Base-by-base conservation (phyloP, 2,329 filamentous ascomycete genomes). In the Cyclaneusma minus region DNA sequence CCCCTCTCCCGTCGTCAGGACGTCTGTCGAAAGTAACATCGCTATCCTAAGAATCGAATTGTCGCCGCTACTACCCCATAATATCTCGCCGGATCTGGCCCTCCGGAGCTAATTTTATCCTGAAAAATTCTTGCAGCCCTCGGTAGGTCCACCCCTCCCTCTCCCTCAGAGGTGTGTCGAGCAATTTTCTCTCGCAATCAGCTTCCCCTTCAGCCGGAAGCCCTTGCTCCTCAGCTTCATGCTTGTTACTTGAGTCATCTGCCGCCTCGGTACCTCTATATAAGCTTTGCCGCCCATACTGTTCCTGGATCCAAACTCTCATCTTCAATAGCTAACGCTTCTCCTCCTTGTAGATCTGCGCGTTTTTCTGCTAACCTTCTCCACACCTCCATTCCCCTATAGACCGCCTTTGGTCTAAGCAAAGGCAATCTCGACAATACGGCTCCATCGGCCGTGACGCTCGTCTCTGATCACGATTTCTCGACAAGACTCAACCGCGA, bases 401-500 rank as follows among this genome's bases (percentile, higher is more conserved):
- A 34, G 38, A 49, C 55, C 51, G 68, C 69, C 69, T 74, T 75
- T 75, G 69, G 65, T 72, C 65, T 33, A 26, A 13, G 63, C 67
- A 75, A 75, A 74, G 68, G 69, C 68, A 61, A 49, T 46, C 31
- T 39, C 39, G 45, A 40, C 53, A 72, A 47, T 50, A 75, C 70
- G 70, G 70, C 69, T 73, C 56, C 55, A 47, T 50, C 47, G 58
- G 68, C 69, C 69, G 66, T 65, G 38, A 57, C 49, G 47, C 58
- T 69, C 50, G 59, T 71, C 50, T 67, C 64, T 60, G 65, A 73
- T 55, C 67, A 74, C 70, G 64, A 75, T 74, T 75, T 70, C 65
- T 65, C 66, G 56, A 56, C 68, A 52, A 60, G 64, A 51, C 64
- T 69, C 54, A 62, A 64, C 44, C 61, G 65, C 40, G 67, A 74